A percentile compares a stretch with the other conserved stretches of the same genome.
Evolutionary conservation across 805 yeast genomes (phyloP).

Genomic region (Kodamaea kakaduensis): DNA sequence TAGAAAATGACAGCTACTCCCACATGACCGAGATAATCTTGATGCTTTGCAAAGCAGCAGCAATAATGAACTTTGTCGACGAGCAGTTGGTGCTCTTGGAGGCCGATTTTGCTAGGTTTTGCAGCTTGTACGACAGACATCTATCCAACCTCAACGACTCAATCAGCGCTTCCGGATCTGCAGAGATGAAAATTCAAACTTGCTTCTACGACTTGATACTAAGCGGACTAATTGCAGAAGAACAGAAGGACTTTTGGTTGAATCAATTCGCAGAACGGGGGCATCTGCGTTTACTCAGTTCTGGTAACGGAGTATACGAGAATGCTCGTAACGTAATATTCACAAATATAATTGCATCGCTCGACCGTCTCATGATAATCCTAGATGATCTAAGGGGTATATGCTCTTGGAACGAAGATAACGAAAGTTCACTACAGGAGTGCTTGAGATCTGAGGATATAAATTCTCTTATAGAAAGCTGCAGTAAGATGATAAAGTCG

Average conservation of each 20-base stretch:
- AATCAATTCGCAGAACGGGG: constrained; percentile 69
- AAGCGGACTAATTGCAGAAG: constrained; percentile 51
- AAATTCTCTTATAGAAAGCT: constrained; percentile 10
- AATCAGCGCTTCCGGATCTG: constrained; percentile 13
- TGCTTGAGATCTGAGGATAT: constrained; percentile 9
- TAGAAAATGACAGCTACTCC: constrained; percentile 10
- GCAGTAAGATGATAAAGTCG: constrained; percentile 26
- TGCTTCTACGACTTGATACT: constrained; percentile 44
- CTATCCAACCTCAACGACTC: constrained; percentile 31
- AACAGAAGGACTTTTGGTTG: constrained; percentile 54
- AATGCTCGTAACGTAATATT: constrained; percentile 44
- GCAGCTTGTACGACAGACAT: constrained; percentile 28
- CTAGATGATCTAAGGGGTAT: constrained; percentile 41
- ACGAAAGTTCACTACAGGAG: constrained; percentile 9
- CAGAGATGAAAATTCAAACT: constrained; percentile 14
- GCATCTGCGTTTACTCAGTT: constrained; percentile 48
- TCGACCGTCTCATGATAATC: constrained; percentile 51
- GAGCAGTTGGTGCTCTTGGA: constrained; percentile 19
- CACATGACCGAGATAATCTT: constrained; percentile 21
- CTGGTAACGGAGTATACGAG: constrained; percentile 51
- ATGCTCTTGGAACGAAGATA: constrained; percentile 31
- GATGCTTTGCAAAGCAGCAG: constrained; percentile 23
- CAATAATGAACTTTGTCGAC: constrained; percentile 22
- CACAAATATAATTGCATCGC: constrained; percentile 48
- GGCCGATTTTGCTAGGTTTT: constrained; percentile 23